Evolutionary conservation across 2,329 filamentous ascomycete species (phyloP).

Genomic region (Pseudophaeomoniella oleicola): DNA sequence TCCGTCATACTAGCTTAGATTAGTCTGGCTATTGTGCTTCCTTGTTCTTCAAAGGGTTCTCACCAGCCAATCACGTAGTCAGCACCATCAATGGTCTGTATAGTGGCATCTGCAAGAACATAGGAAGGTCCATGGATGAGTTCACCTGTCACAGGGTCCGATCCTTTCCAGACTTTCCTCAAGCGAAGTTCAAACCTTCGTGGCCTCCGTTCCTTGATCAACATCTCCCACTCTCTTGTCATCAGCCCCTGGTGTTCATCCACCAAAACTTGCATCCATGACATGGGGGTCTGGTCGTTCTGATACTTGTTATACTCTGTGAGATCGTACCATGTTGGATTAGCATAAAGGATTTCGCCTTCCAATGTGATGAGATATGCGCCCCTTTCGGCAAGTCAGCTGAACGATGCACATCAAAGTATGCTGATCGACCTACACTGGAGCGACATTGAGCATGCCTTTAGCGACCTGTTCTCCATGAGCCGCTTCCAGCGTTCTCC

Average conservation of each 20-base stretch:
- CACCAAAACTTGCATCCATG: slow-evolving; percentile 36
- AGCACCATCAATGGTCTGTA: slow-evolving; percentile 17
- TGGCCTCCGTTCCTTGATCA: slow-evolving; percentile 28
- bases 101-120: slow-evolving; percentile 35
- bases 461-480: slow-evolving; percentile 62
- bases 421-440: slow-evolving; percentile 51
- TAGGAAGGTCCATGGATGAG: slow-evolving; percentile 41
- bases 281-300: slow-evolving; percentile 7
- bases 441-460: slow-evolving; percentile 61
- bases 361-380: slow-evolving; percentile 54
- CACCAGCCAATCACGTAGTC: background rate
- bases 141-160: slow-evolving; percentile 32
- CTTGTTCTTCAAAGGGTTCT: background rate
- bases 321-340: slow-evolving; percentile 56
- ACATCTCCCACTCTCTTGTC: slow-evolving; percentile 22
- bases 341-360: slow-evolving; percentile 63
- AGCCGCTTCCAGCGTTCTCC: slow-evolving; percentile 57
- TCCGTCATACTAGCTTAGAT: slow-evolving; percentile 54
- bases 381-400: slow-evolving; percentile 70
- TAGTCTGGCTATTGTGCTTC: slow-evolving; percentile 30
- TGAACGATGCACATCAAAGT: slow-evolving; percentile 76
- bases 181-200: slow-evolving; percentile 40
- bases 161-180: slow-evolving; percentile 36
- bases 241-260: background rate
- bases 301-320: slow-evolving; percentile 10